Percentiles rank a stretch among this genome's conserved stretches.
Conservation (phyloP, 352 stramenopile genomes). For the Phytophthora macrochlamydospora region DNA sequence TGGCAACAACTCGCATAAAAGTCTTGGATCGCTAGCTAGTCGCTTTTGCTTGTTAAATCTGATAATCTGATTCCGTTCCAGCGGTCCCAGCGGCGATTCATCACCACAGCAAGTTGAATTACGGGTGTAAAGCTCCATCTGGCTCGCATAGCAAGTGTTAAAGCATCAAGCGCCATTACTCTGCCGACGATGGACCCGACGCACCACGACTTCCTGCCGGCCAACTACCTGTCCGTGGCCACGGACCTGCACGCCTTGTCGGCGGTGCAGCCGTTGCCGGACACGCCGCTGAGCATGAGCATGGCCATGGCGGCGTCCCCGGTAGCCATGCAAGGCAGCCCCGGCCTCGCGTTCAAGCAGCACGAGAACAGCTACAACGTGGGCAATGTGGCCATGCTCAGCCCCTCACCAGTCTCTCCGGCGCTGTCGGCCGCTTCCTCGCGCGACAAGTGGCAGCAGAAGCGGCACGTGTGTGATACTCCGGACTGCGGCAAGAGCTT, state of each 20-base stretch:
- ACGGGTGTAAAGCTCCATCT: too few species aligned
- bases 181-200: conserved; percentile 23
- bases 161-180: not conserved
- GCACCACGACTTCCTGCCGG: conserved; percentile 20
- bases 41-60: too few species aligned
- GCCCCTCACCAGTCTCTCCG: conserved; percentile 28
- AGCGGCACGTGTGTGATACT: conserved; percentile 75
- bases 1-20: too few species aligned
- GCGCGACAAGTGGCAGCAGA: conserved; percentile 70
- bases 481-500: conserved; percentile 82
- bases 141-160: too few species aligned
- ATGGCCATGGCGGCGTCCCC: conserved; percentile 28
- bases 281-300: conserved; percentile 11
- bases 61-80: too few species aligned
- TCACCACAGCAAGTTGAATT: too few species aligned
- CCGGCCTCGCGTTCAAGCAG: conserved; percentile 15
- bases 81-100: too few species aligned
- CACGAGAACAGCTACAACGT: conserved; percentile 15
- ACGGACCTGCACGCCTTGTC: conserved; percentile 28
- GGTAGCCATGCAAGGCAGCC: conserved; percentile 1
- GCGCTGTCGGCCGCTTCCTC: conserved; percentile 45
- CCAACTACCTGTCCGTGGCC: conserved; percentile 12
- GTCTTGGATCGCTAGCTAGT: too few species aligned
- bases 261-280: conserved; percentile 22
- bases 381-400: conserved; percentile 9